phyloP scores from a whole-genome alignment of 1,139 yeast species.

The Candida anutae region DNA sequence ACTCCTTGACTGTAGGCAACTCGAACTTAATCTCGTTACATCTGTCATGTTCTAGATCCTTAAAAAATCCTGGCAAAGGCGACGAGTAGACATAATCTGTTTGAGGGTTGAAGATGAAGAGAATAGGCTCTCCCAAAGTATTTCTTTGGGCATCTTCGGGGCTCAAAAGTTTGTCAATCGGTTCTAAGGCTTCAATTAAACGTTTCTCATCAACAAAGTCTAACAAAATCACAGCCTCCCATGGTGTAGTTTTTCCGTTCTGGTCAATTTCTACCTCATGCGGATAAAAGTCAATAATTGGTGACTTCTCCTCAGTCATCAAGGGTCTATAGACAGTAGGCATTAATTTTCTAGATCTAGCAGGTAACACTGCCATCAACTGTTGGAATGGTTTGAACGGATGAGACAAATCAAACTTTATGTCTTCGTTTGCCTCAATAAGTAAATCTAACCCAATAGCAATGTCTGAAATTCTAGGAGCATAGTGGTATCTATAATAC shows the following conservation, averaged over 20 bases:
- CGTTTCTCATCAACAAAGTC: slow-evolving; percentile 86
- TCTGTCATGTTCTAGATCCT: slow-evolving; percentile 70
- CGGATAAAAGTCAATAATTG: slow-evolving; percentile 88
- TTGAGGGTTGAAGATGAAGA: slow-evolving; percentile 73
- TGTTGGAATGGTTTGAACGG: slow-evolving; percentile 96
- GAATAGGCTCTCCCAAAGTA: slow-evolving; percentile 59
- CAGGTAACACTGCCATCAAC: slow-evolving; percentile 96
- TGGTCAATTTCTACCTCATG: slow-evolving; percentile 79
- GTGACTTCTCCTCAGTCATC: slow-evolving; percentile 86
- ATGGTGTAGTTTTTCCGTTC: slow-evolving; percentile 91
- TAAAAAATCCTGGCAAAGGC: slow-evolving; percentile 72
- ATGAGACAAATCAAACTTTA: slow-evolving; percentile 57
- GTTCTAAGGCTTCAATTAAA: slow-evolving; percentile 60
- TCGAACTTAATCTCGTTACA: slow-evolving; percentile 56
- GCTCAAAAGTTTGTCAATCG: slow-evolving; percentile 51
- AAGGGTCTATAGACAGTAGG: slow-evolving; percentile 72
- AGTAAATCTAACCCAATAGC: slow-evolving; percentile 56
- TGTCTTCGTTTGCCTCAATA: slow-evolving; percentile 25
- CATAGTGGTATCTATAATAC: slow-evolving; percentile 82
- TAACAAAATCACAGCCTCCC: slow-evolving; percentile 98
- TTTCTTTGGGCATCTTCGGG: slow-evolving; percentile 71
- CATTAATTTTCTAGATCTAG: slow-evolving; percentile 74
- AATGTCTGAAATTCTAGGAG: slow-evolving; percentile 89
- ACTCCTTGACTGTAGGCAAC: slow-evolving; percentile 43
- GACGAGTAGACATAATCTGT: slow-evolving; percentile 61